Base-by-base conservation (phyloP, 192 early-diverging fungal species). In the Coemansia sp. region DNA sequence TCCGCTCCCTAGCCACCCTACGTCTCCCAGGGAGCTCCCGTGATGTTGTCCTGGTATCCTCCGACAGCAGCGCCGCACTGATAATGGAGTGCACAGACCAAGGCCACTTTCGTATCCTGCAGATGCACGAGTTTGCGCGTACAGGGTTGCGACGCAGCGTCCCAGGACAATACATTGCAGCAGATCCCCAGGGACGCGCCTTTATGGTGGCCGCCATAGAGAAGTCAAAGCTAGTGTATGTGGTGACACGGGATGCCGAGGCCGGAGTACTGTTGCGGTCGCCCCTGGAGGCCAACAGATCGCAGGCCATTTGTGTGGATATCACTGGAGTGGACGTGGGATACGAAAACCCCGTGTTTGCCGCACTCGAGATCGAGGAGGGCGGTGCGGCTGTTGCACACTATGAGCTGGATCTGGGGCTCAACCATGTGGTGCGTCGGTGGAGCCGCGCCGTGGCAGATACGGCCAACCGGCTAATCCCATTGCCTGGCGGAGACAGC, bases 281-380 rank as follows among this genome's bases (percentile, higher is more conserved):
- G 41, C 97, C 97, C 9, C 62, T 99, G 46, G 95, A 98, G 64
- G 93, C 95, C 10, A 87, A 91, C 74, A 89, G 89, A 60, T 64
- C 87, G 9, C 77, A 87, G 29, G 87, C 85, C 0, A 55, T 96
- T 20, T 83, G 85, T 42, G 87, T 90, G 46, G 79, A 87, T 55
- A 75, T 88, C 47, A 86, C 89, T 18, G 95, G 88, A 22, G 83
- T 97, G 9, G 97, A 99, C 69, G 95, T 99, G 20, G 97, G 94
- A 0, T 99, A 90, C 55, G 97, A 99, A 53, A 99, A 98, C 66
- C 97, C 97, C 9, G 80, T 95, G 30, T 99, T 99, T 80, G 97
- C 95, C 1, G 85, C 87, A 40, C 63, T 99, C 34, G 97, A 99
- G 64, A 86, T 85, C 64, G 93, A 92, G 57, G 77, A 79, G 17